Conservation (phyloP, 768 basidiomycete genomes). For the Russula vinacea region DNA sequence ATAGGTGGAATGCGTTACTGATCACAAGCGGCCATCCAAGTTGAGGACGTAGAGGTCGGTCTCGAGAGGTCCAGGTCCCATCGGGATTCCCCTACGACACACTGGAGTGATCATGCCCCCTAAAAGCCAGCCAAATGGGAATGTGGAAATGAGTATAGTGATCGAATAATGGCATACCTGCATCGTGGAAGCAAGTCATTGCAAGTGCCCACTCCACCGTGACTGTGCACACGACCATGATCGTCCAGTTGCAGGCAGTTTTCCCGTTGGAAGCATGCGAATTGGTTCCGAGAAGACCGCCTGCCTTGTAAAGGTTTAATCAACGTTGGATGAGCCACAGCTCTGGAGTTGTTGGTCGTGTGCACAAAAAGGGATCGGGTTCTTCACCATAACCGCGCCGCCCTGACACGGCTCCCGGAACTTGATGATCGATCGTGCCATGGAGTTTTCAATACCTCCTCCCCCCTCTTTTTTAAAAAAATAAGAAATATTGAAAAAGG, state of each 20-base stretch:
- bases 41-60: background rate
- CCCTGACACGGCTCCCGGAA: background rate
- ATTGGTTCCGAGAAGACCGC: background rate
- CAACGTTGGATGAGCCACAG: background rate
- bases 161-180: background rate
- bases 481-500: background rate
- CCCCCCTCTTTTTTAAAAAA: background rate
- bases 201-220: background rate
- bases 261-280: conserved; percentile 5
- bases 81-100: background rate
- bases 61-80: background rate
- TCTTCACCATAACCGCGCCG: conserved; percentile 1
- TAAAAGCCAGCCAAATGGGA: background rate
- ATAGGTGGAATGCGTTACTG: background rate
- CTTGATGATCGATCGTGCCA: background rate
- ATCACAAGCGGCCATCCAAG: background rate
- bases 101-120: background rate
- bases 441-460: background rate
- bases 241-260: background rate
- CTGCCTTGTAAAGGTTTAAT: conserved; percentile 2
- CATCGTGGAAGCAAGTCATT: background rate
- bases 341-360: conserved; percentile 19
- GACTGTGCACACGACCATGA: background rate
- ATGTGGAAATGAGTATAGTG: background rate
- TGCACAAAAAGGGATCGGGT: conserved; percentile 18